Evolutionary conservation across 192 early-diverging fungal genomes (phyloP).

Genomic region (Globomyces pollinis-pini): DNA sequence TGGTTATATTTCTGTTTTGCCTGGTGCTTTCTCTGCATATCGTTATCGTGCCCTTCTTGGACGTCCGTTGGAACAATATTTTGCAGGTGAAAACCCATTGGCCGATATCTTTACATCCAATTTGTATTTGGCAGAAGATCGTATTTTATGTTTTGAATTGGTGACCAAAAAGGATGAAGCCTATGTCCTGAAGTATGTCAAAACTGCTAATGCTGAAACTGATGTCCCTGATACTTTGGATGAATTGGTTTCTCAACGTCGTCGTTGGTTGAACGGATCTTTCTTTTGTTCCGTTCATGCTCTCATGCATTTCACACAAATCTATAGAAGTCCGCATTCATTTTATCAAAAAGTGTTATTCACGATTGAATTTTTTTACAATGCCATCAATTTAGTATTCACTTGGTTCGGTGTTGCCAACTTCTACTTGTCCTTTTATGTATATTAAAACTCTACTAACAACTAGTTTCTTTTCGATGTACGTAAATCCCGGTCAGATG

Average conservation of each 20-base stretch:
- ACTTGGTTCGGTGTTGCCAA: conserved; percentile 39
- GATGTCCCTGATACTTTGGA: conserved; percentile 68
- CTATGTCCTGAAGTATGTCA: conserved; percentile 71
- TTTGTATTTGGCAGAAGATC: conserved; percentile 78
- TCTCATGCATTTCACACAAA: conserved; percentile 50
- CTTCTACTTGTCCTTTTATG: conserved; percentile 51
- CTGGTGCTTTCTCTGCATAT: conserved; percentile 84
- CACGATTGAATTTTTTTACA: conserved; percentile 56
- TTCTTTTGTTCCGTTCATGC: conserved; percentile 63
- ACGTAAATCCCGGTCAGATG: neutral
- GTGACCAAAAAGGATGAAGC: conserved; percentile 60
- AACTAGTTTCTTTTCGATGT: neutral
- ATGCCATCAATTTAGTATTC: conserved; percentile 54
- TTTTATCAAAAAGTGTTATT: conserved; percentile 59
- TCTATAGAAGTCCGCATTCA: conserved; percentile 59
- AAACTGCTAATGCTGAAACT: conserved; percentile 65
- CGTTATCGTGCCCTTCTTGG: conserved; percentile 65
- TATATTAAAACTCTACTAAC: conserved; percentile 11
- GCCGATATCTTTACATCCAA: conserved; percentile 68
- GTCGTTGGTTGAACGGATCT: conserved; percentile 49
- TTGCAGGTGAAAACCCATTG: conserved; percentile 44
- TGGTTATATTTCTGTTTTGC: conserved; percentile 91
- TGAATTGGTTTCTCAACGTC: conserved; percentile 47
- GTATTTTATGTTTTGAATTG: conserved; percentile 79
- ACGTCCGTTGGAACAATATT: conserved; percentile 69